These are phyloP conservation scores for Flaveria sonorensis DNA, from an alignment of 129 eudicot genomes.

Conservation along the genomic window DNA sequence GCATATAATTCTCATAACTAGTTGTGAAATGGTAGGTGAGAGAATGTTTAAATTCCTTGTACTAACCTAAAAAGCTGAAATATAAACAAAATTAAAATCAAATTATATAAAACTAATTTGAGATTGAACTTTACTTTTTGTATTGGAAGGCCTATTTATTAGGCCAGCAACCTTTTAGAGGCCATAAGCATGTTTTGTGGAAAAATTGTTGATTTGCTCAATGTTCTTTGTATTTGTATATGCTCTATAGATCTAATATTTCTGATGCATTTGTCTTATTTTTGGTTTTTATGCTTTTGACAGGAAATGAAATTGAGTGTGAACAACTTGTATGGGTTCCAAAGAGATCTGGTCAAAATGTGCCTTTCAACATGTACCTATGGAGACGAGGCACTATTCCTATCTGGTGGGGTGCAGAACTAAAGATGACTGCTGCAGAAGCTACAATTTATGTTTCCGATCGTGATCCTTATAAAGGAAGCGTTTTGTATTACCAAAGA, in stretches of 20 bases:
- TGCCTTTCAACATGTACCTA: slow-evolving; percentile 77
- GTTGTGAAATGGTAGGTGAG: not conserved
- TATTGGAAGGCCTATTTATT: not conserved
- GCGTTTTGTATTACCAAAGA: slow-evolving; percentile 83
- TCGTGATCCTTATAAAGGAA: slow-evolving; percentile 86
- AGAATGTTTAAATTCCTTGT: not conserved
- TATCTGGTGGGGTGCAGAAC: slow-evolving; percentile 98
- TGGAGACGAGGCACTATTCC: slow-evolving; percentile 97
- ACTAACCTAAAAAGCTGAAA: slow-evolving; percentile 8
- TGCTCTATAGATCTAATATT: slow-evolving; percentile 1
- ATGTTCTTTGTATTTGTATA: not conserved
- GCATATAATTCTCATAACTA: not conserved
- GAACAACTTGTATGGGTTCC: slow-evolving; percentile 97
- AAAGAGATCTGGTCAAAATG: slow-evolving; percentile 60
- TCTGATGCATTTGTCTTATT: not conserved
- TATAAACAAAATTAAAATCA: not conserved
- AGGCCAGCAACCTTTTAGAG: not conserved
- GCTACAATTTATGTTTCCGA: slow-evolving; percentile 91
- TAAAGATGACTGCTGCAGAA: slow-evolving; percentile 92
- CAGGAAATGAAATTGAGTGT: slow-evolving; percentile 95
- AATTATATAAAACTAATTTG: slow-evolving; percentile 4
- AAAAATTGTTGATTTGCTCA: not conserved
- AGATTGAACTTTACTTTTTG: slow-evolving; percentile 10
- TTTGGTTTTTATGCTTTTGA: slow-evolving; percentile 9
- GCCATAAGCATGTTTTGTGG: not conserved